These are phyloP conservation scores for Cryphonectria radicalis DNA, from an alignment of 2,329 filamentous ascomycete genomes.

Conservation along the genomic window DNA sequence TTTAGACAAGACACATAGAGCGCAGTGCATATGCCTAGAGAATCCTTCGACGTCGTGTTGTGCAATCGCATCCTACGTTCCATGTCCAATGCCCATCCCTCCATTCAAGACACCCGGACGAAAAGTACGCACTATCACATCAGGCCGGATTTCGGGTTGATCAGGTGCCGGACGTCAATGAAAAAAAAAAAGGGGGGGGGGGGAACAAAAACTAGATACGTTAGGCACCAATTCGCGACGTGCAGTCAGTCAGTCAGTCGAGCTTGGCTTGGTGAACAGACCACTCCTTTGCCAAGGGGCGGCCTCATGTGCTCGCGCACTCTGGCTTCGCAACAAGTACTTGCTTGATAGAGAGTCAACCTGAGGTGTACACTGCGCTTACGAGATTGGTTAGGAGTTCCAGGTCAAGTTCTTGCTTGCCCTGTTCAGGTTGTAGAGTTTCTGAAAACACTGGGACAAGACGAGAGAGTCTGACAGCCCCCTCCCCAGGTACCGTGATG, in stretches of 20 bases:
- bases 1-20: background rate
- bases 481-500: background rate
- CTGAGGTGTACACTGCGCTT: background rate
- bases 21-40: background rate
- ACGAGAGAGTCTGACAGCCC: background rate
- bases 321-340: background rate
- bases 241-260: background rate
- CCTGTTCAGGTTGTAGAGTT: background rate
- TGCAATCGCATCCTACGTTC: background rate
- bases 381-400: background rate
- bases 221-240: background rate
- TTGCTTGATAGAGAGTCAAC: background rate
- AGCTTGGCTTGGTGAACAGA: background rate
- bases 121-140: background rate
- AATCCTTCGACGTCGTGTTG: background rate
- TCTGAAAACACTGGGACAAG: background rate
- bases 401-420: background rate
- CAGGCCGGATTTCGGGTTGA: background rate
- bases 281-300: background rate
- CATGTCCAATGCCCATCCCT: background rate
- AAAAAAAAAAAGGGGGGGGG: background rate
- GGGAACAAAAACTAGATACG: background rate
- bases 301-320: background rate
- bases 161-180: background rate
- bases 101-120: background rate